Evolutionary conservation across 768 basidiomycete species (phyloP), one percentile per base, ranked within the genome.

Genomic region (Tricholoma terreum): DNA sequence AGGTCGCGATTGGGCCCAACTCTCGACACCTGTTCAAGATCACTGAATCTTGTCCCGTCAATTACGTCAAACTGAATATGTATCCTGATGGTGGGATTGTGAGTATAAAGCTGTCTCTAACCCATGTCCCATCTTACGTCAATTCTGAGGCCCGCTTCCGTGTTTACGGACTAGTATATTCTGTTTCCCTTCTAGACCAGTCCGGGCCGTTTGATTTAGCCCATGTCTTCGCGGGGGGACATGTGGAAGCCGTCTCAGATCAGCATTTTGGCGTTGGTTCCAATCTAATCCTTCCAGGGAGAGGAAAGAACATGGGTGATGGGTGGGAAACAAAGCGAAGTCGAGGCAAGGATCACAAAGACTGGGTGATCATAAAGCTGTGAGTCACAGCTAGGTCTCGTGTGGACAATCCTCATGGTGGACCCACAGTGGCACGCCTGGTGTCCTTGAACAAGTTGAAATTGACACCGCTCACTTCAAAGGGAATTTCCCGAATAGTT

Each of bases 241-340:
- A 84, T 1, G 90, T 95, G 52, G 85, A 93, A 35, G 83, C 79
- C 53, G 87, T 86, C 19, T 96, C 93, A 42, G 93, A 99, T 73
- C 94, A 98, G 67, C 96, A 99, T 74, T 99, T 91, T 64, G 95
- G 94, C 19, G 83, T 90, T 9, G 96, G 94, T 3, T 82, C 87
- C 3, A 98, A 99, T 70, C 75, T 99, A 58, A 84, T 98, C 48
- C 77, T 97, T 36, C 95, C 96, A 1, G 96, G 96, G 27, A 75
- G 95, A 71, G 96, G 92, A 24, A 87, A 86, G 67, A 89, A 96
- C 65, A 99, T 99, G 94, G 86, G 94, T 4, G 95, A 97, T 67
- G 97, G 97, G 4, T 99, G 97, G 97, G 97, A 99, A 74, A 98
- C 96, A 3, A 93, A 90, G 69, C 80, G 97, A 59, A 95, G 90